Evolutionary conservation across 805 yeast species (phyloP).

Genomic region (Cyberlindnera mrakii): DNA sequence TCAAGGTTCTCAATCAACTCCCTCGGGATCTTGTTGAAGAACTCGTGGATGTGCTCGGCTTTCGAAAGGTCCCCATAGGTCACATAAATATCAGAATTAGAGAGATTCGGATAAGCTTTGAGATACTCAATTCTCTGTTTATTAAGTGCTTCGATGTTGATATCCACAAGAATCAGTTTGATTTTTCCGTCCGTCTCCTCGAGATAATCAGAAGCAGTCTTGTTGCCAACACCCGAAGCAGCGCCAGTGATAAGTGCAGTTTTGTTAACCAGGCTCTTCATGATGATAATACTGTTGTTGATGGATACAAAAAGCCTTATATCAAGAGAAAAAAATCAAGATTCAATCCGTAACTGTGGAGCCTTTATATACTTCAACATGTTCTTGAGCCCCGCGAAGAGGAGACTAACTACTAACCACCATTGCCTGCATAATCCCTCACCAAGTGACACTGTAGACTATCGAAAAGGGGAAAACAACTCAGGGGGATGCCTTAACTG

Average conservation of each 20-base stretch:
- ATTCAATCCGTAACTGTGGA: no score
- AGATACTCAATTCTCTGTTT: conserved; percentile 41
- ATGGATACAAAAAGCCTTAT: not conserved
- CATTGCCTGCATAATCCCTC: no score
- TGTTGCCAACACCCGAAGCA: conserved; percentile 89
- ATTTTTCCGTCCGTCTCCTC: conserved; percentile 60
- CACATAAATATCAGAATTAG: conserved; percentile 29
- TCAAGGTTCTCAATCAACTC: conserved; percentile 53
- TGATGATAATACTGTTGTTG: not conserved
- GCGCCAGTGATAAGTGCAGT: conserved; percentile 87
- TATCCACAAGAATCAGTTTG: conserved; percentile 68
- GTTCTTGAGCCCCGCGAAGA: no score
- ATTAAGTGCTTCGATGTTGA: conserved; percentile 55
- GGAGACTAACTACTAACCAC: no score
- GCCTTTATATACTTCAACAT: no score
- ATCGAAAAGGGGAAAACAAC: no score
- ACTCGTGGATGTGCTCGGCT: conserved; percentile 42
- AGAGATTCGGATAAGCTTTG: conserved; percentile 37
- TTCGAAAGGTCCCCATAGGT: conserved; percentile 52
- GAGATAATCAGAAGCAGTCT: conserved; percentile 82
- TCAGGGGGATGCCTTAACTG: no score
- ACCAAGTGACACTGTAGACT: no score
- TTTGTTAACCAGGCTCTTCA: conserved; percentile 29
- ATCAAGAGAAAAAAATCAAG: not conserved
- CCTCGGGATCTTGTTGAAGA: conserved; percentile 43